A percentile compares a stretch with the other conserved stretches of the same genome.
Evolutionary conservation across 2,329 filamentous ascomycete genomes (phyloP).

Genomic region (Pseudocercospora crystallina): DNA sequence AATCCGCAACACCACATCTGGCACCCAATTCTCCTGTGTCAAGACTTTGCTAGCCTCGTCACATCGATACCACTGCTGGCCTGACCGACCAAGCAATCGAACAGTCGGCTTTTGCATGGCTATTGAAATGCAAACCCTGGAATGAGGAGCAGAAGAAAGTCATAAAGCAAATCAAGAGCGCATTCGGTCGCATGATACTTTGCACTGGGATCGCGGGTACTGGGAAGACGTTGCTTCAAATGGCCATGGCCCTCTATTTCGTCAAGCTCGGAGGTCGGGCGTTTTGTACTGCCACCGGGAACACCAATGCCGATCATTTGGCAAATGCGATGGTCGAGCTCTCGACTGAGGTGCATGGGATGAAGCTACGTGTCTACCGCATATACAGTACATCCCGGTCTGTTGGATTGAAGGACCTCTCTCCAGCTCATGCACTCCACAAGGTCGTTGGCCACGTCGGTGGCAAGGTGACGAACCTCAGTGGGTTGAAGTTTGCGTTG

Average conservation of each 20-base stretch:
- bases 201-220: not conserved
- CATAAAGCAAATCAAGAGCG: not conserved
- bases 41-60: too few relatives aligned
- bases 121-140: not conserved
- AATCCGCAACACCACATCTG: too few relatives aligned
- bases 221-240: conserved; percentile 1
- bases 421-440: not conserved
- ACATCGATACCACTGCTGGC: too few relatives aligned
- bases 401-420: not conserved
- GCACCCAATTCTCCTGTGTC: too few relatives aligned
- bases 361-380: not conserved
- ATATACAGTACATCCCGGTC: not conserved
- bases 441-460: not conserved
- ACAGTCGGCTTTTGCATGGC: too few relatives aligned
- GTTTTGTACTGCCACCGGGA: not conserved
- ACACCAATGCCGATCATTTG: not conserved
- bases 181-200: not conserved
- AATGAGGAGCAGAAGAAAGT: conserved; percentile 1
- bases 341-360: not conserved
- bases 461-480: not conserved
- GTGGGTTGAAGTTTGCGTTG: not conserved
- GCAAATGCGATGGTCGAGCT: not conserved
- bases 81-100: too few relatives aligned
- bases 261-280: conserved; percentile 1
- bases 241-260: not conserved